These are phyloP conservation scores for Lachnellula willkommii DNA, from an alignment of 2,329 filamentous ascomycete genomes.

Conservation along the genomic window DNA sequence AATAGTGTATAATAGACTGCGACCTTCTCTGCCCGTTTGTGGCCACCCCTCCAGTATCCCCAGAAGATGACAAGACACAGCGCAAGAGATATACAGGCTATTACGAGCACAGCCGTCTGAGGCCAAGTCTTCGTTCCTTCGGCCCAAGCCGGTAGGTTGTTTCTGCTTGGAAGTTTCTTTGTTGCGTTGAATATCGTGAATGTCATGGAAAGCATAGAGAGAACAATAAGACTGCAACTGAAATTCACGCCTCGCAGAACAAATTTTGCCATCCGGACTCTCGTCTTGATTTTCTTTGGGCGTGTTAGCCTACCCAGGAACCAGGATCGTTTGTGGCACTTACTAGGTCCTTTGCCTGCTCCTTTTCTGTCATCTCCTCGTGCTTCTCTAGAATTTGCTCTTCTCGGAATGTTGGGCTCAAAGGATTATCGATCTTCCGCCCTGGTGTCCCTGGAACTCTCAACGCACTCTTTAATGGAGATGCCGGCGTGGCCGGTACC, in stretches of 20 bases:
- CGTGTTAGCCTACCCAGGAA: constrained; percentile 33
- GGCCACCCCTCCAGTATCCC: constrained; percentile 83
- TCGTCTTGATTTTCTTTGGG: constrained; percentile 79
- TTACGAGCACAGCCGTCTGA: constrained; percentile 73
- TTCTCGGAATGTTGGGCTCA: constrained; percentile 88
- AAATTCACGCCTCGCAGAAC: constrained; percentile 95
- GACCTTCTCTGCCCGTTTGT: constrained; percentile 83
- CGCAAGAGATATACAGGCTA: constrained; percentile 73
- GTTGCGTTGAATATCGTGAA: constrained; percentile 92
- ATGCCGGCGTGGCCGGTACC: constrained; percentile 64
- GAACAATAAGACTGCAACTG: constrained; percentile 89
- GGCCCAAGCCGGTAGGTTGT: constrained; percentile 81
- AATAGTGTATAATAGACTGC: constrained; percentile 95
- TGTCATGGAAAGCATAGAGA: constrained; percentile 82
- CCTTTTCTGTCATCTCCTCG: constrained; percentile 74
- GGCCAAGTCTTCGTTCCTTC: constrained; percentile 77
- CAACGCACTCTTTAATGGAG: constrained; percentile 84
- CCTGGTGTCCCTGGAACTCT: constrained; percentile 79
- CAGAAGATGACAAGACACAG: constrained; percentile 76
- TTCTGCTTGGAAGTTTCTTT: constrained; percentile 65
- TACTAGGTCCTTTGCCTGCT: constrained; percentile 85
- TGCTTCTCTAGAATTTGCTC: constrained; percentile 82
- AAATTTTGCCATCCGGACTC: constrained; percentile 89
- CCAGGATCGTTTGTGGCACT: constrained; percentile 35
- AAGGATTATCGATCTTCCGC: constrained; percentile 64